Percentiles rank a stretch among this genome's conserved stretches.
Evolutionary conservation across 1,284 basidiomycete species (phyloP).

Genomic region (Leccinum variabile): DNA sequence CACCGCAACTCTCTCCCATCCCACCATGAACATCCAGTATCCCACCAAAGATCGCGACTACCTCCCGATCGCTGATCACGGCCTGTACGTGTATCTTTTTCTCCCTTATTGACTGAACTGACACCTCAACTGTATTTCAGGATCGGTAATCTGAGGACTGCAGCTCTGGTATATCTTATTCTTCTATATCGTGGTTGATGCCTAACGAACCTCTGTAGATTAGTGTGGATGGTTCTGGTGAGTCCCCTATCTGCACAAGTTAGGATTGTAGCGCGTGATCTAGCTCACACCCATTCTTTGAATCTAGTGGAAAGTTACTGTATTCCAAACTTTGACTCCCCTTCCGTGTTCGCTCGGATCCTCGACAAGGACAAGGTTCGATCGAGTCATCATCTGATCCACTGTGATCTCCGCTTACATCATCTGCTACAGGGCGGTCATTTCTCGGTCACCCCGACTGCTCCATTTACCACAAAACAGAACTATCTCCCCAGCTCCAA

Average conservation of each 20-base stretch:
- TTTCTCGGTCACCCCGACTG: conserved; percentile 78
- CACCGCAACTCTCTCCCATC: background rate
- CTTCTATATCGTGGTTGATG: conserved; percentile 2
- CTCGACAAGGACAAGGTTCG: conserved; percentile 76
- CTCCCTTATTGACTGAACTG: conserved; percentile 3
- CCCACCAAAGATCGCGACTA: conserved; percentile 49
- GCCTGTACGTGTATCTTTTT: conserved; percentile 50
- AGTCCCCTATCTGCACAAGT: conserved; percentile 27
- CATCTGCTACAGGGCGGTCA: conserved; percentile 75
- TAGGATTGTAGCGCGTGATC: background rate
- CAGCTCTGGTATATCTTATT: conserved; percentile 61
- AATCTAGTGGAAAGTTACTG: conserved; percentile 84
- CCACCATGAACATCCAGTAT: conserved; percentile 39
- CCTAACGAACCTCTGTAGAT: conserved; percentile 41
- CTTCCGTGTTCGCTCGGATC: conserved; percentile 85
- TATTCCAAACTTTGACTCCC: conserved; percentile 90
- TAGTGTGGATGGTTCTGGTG: conserved; percentile 78
- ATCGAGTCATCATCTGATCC: background rate
- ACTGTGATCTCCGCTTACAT: conserved; percentile 6
- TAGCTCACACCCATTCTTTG: background rate
- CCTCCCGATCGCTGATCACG: conserved; percentile 69
- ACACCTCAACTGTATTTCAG: conserved; percentile 37
- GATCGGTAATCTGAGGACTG: conserved; percentile 79
- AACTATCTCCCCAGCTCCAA: conserved; percentile 88
- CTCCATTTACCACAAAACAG: conserved; percentile 75